Conservation (phyloP, 176 grass and related monocot species). For the Tillandsia fasciculata region DNA sequence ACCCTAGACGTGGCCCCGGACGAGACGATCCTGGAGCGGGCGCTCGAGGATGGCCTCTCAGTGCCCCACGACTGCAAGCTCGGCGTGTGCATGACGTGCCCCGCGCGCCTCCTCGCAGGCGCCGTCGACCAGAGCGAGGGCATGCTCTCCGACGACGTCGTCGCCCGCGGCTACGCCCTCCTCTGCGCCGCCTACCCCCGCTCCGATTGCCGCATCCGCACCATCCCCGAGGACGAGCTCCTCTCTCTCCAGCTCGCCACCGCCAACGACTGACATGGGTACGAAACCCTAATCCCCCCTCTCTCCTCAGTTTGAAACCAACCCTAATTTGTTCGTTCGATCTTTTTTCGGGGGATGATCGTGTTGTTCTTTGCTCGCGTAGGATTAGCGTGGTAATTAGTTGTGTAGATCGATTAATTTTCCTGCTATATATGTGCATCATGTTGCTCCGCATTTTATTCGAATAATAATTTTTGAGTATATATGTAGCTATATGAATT, state of each 20-base stretch:
- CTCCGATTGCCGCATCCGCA: slow-evolving; percentile 83
- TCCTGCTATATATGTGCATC: too few species aligned
- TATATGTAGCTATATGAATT: too few species aligned
- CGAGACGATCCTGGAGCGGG: slow-evolving; percentile 75
- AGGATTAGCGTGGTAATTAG: too few species aligned
- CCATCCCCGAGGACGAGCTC: slow-evolving; percentile 93
- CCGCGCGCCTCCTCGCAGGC: slow-evolving; percentile 62
- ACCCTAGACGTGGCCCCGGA: slow-evolving; percentile 65
- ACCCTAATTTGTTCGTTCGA: neutral
- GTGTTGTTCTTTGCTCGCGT: too few species aligned
- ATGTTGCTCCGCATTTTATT: too few species aligned
- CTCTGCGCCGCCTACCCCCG: slow-evolving; percentile 71
- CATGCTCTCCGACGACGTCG: slow-evolving; percentile 94
- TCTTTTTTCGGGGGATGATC: neutral
- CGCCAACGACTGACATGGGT: slow-evolving; percentile 59
- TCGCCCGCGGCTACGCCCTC: slow-evolving; percentile 67
- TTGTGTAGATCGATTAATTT: too few species aligned
- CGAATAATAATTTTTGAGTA: too few species aligned
- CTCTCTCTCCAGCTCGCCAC: slow-evolving; percentile 86
- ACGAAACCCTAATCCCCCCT: neutral
- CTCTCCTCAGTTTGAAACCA: neutral
- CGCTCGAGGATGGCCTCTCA: slow-evolving; percentile 71
- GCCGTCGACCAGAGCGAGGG: slow-evolving; percentile 92
- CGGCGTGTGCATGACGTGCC: slow-evolving; percentile 97
- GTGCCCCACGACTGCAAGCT: slow-evolving; percentile 98